Evolutionary conservation across 129 eudicot genomes (phyloP).

Genomic region (Smallanthus sonchifolius): DNA sequence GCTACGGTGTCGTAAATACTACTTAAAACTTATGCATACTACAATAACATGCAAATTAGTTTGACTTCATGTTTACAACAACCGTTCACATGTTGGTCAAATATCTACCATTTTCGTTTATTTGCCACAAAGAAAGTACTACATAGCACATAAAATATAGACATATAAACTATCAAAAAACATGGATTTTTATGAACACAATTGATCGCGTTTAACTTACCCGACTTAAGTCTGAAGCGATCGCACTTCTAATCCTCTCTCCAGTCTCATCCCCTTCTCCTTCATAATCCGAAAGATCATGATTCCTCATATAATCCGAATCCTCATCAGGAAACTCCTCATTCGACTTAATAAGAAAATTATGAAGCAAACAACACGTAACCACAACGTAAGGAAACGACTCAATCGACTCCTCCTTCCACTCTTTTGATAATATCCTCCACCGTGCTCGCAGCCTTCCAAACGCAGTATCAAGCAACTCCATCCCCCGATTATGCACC

Average conservation of each 20-base stretch:
- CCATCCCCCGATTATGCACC: conserved; percentile 65
- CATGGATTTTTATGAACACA: conserved; percentile 4
- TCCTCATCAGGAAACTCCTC: conserved; percentile 62
- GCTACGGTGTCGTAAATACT: background rate
- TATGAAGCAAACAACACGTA: conserved; percentile 77
- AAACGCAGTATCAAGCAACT: conserved; percentile 64
- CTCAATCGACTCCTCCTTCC: conserved; percentile 75
- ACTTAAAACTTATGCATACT: background rate
- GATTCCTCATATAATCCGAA: conserved; percentile 36
- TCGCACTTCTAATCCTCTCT: conserved; percentile 57
- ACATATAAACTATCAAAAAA: background rate
- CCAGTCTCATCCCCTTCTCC: conserved; percentile 73
- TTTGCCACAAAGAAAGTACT: background rate
- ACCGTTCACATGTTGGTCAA: background rate
- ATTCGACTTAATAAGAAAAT: conserved; percentile 72
- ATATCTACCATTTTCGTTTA: background rate
- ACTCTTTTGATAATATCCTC: conserved; percentile 58
- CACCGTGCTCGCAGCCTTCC: conserved; percentile 54
- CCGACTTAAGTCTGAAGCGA: conserved; percentile 70
- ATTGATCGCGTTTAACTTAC: conserved; percentile 32
- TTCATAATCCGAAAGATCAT: conserved; percentile 53
- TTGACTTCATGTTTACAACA: background rate
- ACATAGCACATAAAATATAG: background rate
- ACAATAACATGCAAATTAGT: background rate
- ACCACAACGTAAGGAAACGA: conserved; percentile 75